These are phyloP conservation scores for Xylaria polymorpha DNA, from an alignment of 2,329 filamentous ascomycete species.

Conservation along the genomic window DNA sequence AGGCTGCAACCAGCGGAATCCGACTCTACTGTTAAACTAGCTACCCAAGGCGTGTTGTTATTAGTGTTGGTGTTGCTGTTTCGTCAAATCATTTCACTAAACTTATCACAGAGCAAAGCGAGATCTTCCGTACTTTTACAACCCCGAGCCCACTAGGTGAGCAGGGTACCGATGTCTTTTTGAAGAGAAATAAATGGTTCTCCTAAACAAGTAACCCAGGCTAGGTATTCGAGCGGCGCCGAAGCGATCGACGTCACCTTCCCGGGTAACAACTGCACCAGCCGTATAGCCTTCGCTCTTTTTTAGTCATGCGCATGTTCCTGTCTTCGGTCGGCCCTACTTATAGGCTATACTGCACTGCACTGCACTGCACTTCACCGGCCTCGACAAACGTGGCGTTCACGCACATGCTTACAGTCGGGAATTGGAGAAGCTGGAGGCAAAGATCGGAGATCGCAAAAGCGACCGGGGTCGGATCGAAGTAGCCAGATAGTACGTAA, in stretches of 20 bases:
- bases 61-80: too few relatives aligned
- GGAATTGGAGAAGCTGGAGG: slow-evolving; percentile 25
- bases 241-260: slow-evolving; percentile 29
- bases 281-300: slow-evolving; percentile 23
- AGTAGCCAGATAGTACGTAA: neutral
- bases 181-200: neutral
- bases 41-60: slow-evolving; percentile 1
- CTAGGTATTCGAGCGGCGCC: slow-evolving; percentile 30
- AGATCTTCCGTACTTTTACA: slow-evolving; percentile 8
- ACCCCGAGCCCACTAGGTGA: neutral
- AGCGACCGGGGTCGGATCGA: slow-evolving; percentile 12
- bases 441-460: slow-evolving; percentile 20
- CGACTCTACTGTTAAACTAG: slow-evolving; percentile 20
- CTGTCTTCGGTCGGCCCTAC: slow-evolving; percentile 33
- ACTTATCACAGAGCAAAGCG: slow-evolving; percentile 3
- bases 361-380: slow-evolving; percentile 15
- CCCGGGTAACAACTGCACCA: slow-evolving; percentile 30
- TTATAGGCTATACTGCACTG: slow-evolving; percentile 33
- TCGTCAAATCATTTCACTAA: slow-evolving; percentile 1
- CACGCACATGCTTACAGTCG: slow-evolving; percentile 9
- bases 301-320: slow-evolving; percentile 9
- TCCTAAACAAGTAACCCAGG: slow-evolving; percentile 5
- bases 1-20: slow-evolving; percentile 21
- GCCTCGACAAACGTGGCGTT: slow-evolving; percentile 18
- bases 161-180: neutral